Evolutionary conservation across 177 flowering plant genomes (phyloP), one percentile per base, ranked within the genome.

Genomic region (Vitis hybrid): DNA sequence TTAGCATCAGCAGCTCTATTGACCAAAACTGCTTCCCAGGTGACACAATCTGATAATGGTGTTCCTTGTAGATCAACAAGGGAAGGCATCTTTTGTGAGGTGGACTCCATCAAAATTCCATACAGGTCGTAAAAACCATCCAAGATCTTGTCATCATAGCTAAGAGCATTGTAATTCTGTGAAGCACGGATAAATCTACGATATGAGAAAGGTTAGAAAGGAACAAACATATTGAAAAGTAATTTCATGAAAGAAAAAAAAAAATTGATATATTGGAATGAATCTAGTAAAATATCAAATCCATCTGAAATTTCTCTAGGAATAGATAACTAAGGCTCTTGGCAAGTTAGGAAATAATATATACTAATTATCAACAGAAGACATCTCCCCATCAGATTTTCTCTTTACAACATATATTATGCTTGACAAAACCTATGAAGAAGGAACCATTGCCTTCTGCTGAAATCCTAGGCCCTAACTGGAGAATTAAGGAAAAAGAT

Each of bases 81-180:
- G 52, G 94, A 90, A 72, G 99, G 99, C 97, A 95, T 93, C 82
- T 81, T 86, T 55, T 86, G 88, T 23, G 91, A 83, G 62, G 83
- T 74, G 58, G 90, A 81, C 64, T 79, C 90, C 1, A 75, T 82
- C 72, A 86, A 56, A 57, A 90, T 72, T 62, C 97, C 99, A 79
- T 90, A 91, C 21, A 95, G 79, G 69, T 95, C 99, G 77, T 95
- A 95, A 77, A 95, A 95, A 51, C 99, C 99, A 82, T 95, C 99
- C 85, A 93, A 62, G 70, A 93, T 86, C 85, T 91, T 95, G 87
- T 93, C 98, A 75, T 91, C 98, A 72, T 90, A 95, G 82, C 87
- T 74, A 70, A 95, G 93, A 75, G 87, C 82, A 83, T 87, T 87
- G 82, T 91, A 93, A 78, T 87, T 93, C 99, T 93, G 97, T 75